Base-by-base conservation (phyloP, 305 asterid species). In the Lippia alba region DNA sequence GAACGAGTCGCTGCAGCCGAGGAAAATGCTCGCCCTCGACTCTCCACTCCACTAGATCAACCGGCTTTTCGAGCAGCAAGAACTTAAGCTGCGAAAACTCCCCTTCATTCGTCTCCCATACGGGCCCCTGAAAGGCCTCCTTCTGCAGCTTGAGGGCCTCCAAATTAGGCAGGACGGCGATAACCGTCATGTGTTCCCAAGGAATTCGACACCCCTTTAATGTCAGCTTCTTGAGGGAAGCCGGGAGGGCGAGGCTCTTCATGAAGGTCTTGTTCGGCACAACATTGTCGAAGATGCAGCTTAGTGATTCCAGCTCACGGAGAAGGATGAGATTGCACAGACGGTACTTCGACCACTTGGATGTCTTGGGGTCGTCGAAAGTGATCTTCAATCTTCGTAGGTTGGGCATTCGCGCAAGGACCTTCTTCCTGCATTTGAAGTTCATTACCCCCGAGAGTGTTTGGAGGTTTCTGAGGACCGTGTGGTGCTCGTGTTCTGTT, bases 121-220 rank as follows among this genome's bases (percentile, higher is more conserved):
- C 17, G 0, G 12, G 18, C 7, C 78, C 74, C 5, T 5, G 5
- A 51, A 60, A 74, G 20, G 57, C 69, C 7, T 45, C 5, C 5
- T 53, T n/a, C 39, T 66, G 33, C 30, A 74, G 44, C 41, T 74
- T 74, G 12, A 74, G 59, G 10, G 51, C 64, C n/a, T 74, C 60
- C 8, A 74, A 64, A 30, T 67, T 74, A 1, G 73, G 78, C 57
- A 74, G 8, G 0, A 2, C 10, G 15, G 61, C 33, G 15, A 74
- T 5, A 2, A 58, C 20, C 8, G 64, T 56, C 78, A 74, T 67
- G 20, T 74, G n/a, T 56, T 75, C 40, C 79, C 66, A 68, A 19
- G 79, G 74, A 20, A 61, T 36, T 2, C 14, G 4, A 32, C 58
- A 62, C n/a, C 33, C 40, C 0, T 36, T 30, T 14, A 74, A 48